Evolutionary conservation across 1,284 basidiomycete species (phyloP).

Genomic region (Cryptococcus sp.): DNA sequence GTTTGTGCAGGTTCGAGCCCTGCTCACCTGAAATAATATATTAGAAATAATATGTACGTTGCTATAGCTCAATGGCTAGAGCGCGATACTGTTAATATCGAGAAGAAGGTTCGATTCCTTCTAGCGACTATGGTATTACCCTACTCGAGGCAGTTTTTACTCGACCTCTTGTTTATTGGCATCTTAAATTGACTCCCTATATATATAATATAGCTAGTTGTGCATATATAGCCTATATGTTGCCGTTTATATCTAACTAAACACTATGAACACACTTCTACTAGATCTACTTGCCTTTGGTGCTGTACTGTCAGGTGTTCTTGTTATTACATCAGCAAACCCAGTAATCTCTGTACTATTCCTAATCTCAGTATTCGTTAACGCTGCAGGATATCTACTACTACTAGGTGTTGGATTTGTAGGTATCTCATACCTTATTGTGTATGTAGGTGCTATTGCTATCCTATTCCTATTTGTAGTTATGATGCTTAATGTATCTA

Average conservation of each 20-base stretch:
- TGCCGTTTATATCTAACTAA: constrained; percentile 26
- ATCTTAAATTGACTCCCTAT: constrained; percentile 2
- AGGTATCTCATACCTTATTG: constrained; percentile 48
- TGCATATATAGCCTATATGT: constrained; percentile 12
- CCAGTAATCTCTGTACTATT: constrained; percentile 48
- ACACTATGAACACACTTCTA: constrained; percentile 44
- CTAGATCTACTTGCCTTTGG: constrained; percentile 45
- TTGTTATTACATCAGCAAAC: constrained; percentile 48
- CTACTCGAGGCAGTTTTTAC: constrained; percentile 12
- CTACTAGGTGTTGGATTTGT: constrained; percentile 46
- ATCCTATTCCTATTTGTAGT: constrained; percentile 32
- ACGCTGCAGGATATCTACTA: constrained; percentile 31
- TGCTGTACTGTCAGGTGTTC: constrained; percentile 43
- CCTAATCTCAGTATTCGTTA: constrained; percentile 49
- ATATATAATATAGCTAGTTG: constrained; percentile 6
- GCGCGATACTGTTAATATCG: constrained; percentile 21
- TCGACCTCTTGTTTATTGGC: constrained; percentile 11
- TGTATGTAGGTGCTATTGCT: constrained; percentile 48
- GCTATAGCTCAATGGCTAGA: constrained; percentile 17
- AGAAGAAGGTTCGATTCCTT: constrained; percentile 24
- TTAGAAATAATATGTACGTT: constrained; percentile 3
- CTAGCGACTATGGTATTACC: constrained; percentile 10
- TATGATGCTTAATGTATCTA: constrained; percentile 51
- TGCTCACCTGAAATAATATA: constrained; percentile 8
- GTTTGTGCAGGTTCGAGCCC: constrained; percentile 14